Conservation (phyloP, 371 early-diverging fungal species). For the Circinella minor region DNA sequence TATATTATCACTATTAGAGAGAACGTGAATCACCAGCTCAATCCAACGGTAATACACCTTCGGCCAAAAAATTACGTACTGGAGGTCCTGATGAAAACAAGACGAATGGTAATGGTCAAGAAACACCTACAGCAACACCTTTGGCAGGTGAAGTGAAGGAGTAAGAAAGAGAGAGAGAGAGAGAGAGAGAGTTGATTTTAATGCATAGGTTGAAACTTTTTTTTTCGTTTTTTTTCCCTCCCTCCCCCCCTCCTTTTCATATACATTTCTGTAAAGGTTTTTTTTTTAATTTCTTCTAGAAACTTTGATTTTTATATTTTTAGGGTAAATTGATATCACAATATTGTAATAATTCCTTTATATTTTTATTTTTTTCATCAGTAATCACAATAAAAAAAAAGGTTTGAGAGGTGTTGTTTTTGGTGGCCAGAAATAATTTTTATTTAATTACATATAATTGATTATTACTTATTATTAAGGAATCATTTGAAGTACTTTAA, state of each 20-base stretch:
- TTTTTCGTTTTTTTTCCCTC: too few species aligned
- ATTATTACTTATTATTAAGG: background rate
- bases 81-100: background rate
- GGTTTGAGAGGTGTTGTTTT: too few species aligned
- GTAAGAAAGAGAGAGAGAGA: background rate
- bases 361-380: too few species aligned
- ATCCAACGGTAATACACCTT: background rate
- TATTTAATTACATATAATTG: background rate
- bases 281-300: too few species aligned
- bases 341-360: too few species aligned
- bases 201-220: too few species aligned
- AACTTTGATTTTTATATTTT: too few species aligned
- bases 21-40: background rate
- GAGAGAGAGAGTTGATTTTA: too few species aligned
- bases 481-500: conserved; percentile 75
- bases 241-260: too few species aligned
- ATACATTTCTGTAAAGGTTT: too few species aligned
- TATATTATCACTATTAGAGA: background rate
- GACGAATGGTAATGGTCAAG: background rate
- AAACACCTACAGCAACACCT: background rate
- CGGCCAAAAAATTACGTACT: background rate
- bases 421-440: background rate
- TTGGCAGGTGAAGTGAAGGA: conserved; percentile 13
- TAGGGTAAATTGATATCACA: too few species aligned
- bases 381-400: too few species aligned